Percentiles rank a stretch among this genome's conserved stretches.
These are phyloP conservation scores for Fusarium sp. DNA, from an alignment of 2,329 filamentous ascomycete species.

Conservation along the genomic window DNA sequence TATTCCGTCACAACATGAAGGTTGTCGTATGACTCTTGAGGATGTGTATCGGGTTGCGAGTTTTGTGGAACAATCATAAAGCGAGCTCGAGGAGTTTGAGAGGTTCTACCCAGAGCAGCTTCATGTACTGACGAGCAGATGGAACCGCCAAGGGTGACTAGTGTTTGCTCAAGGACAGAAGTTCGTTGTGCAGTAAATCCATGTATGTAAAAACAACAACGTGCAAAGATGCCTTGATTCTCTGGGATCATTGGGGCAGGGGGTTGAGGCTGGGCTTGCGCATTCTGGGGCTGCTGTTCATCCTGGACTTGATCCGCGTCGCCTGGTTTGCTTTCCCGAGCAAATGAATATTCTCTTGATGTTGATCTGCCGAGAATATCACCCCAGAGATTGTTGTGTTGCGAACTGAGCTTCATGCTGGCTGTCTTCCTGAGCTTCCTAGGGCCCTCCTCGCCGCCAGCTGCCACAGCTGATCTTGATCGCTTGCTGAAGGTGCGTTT, in stretches of 20 bases:
- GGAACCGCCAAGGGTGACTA: slow-evolving; percentile 58
- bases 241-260: slow-evolving; percentile 22
- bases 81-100: slow-evolving; percentile 49
- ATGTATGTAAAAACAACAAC: slow-evolving; percentile 66
- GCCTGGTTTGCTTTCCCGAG: slow-evolving; percentile 34
- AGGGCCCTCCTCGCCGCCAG: slow-evolving; percentile 64
- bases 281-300: slow-evolving; percentile 12
- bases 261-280: slow-evolving; percentile 14
- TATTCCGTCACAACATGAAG: slow-evolving; percentile 79
- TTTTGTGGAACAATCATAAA: slow-evolving; percentile 65
- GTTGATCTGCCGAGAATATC: slow-evolving; percentile 73
- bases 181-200: slow-evolving; percentile 66
- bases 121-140: slow-evolving; percentile 56
- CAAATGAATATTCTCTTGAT: slow-evolving; percentile 49
- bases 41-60: slow-evolving; percentile 58
- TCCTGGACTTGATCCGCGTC: slow-evolving; percentile 12
- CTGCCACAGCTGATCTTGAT: slow-evolving; percentile 58
- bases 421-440: slow-evolving; percentile 88
- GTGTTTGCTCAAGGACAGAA: slow-evolving; percentile 57
- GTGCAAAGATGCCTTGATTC: slow-evolving; percentile 59
- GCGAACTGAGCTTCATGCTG: slow-evolving; percentile 81
- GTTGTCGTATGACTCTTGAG: slow-evolving; percentile 48
- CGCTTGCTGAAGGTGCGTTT: slow-evolving; percentile 66
- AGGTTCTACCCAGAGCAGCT: slow-evolving; percentile 45
- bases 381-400: slow-evolving; percentile 87